Percentiles rank a stretch among this genome's conserved stretches.
phyloP scores from a whole-genome alignment of 805 yeast genomes.

The Wickerhamiella dianesei region DNA sequence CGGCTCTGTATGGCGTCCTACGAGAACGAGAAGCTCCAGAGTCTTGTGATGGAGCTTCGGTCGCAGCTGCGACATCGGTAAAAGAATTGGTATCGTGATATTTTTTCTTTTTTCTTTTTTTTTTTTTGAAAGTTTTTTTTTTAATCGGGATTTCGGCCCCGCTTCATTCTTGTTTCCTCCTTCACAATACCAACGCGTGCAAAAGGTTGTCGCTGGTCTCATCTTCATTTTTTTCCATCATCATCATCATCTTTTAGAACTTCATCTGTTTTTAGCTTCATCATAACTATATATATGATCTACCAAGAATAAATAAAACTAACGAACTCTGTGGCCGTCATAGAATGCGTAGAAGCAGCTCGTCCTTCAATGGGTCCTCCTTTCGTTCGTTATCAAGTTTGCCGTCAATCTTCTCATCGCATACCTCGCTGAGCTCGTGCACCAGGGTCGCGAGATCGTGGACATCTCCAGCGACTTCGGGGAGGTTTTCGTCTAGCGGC shows the following conservation, averaged over 20 bases:
- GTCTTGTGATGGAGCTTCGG: not conserved
- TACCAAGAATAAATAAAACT: not conserved
- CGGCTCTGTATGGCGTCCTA: not conserved
- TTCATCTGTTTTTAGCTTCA: no score
- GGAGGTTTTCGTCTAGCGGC: not conserved
- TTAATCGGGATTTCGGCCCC: no score
- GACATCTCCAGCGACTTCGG: not conserved
- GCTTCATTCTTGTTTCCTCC: not conserved
- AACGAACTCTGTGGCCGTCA: no score
- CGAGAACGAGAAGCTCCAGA: constrained; percentile 1
- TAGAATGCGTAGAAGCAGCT: not conserved
- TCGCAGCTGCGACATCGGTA: not conserved
- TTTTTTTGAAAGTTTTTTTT: not conserved
- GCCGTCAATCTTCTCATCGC: not conserved
- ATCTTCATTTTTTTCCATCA: not conserved
- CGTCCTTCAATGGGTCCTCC: not conserved
- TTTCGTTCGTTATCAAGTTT: not conserved
- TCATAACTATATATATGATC: no score
- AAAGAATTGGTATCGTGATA: not conserved
- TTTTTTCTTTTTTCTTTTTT: not conserved
- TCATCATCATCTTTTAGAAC: no score
- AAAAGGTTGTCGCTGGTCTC: not conserved
- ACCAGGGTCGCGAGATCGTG: not conserved
- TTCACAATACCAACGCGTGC: not conserved
- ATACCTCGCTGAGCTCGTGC: not conserved